phyloP scores from a whole-genome alignment of 805 yeast species.

The Yarrowia osloensis region DNA sequence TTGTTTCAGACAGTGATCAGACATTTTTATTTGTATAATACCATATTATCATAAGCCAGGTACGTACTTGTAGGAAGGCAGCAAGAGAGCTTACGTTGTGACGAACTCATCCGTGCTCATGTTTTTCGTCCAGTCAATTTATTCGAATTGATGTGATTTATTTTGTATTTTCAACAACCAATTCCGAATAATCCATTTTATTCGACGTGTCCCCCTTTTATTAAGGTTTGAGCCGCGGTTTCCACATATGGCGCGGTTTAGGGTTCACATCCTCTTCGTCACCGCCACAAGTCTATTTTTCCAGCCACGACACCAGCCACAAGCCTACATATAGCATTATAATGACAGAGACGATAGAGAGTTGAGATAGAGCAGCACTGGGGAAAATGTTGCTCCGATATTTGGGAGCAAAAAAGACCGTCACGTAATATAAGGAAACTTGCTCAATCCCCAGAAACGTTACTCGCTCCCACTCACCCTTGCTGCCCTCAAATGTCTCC shows the following conservation, averaged over 20 bases:
- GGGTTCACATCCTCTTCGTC: background rate
- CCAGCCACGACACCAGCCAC: constrained; percentile 23
- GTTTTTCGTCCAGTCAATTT: too few relatives aligned
- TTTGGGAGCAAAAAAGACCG: background rate
- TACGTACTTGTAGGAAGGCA: too few relatives aligned
- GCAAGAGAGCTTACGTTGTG: too few relatives aligned
- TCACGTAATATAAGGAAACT: background rate
- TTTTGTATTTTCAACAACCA: background rate
- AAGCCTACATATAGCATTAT: background rate
- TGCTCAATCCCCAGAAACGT: background rate
- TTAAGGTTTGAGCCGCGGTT: background rate
- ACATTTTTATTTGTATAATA: background rate
- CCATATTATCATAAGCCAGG: too few relatives aligned
- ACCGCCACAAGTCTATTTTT: background rate
- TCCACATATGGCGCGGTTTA: background rate
- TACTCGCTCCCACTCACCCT: background rate
- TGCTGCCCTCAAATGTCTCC: constrained; percentile 4
- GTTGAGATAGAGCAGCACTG: background rate
- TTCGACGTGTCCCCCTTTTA: background rate
- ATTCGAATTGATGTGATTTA: background rate
- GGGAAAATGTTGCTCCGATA: background rate
- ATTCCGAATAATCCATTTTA: too few relatives aligned
- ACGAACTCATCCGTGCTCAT: too few relatives aligned
- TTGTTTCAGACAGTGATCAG: background rate
- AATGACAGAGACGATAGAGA: background rate